Base-by-base conservation (phyloP, 2,329 filamentous ascomycete species). In the Botrytis fragariae region DNA sequence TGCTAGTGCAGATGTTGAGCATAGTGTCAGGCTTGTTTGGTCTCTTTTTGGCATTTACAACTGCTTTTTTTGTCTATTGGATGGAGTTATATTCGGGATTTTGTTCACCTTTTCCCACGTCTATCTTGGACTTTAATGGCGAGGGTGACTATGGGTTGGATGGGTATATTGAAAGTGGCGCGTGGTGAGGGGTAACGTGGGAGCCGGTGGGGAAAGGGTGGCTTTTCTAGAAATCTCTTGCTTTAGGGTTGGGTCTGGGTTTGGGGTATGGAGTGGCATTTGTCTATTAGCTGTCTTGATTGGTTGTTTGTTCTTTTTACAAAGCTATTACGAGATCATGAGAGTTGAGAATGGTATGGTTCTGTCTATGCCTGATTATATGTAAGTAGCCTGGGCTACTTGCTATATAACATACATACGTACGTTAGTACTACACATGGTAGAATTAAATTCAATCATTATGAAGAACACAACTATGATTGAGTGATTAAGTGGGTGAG, bases 1-100 rank as follows among this genome's bases (percentile, higher is more conserved):
- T 72, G 71, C 71, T 67, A 72, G 71, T 72, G 71, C 71, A 61
- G 60, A 72, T 72, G 71, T 72, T 60, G 62, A 72, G 62, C 67
- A 51, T 72, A 61, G 54, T 72, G 60, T 68, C 29, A 39, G 45
- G 61, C 60, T 54, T 51, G 44, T 51, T 71, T 71, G 48, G 61
- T 67, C 39, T 72, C 29, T 57, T 67, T 67, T 72, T 67, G 48
- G 61, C 42, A 54, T 69, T 61, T 69, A 71, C 42, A 51, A 32
- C 39, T 42, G 39, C 60, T 72, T 68, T 48, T 68, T 39, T 72
- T 68, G 64, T 68, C 35, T 68, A 57, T 68, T 42, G 48, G 48
- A 42, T 68, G 64, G 64, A 57, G 64, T 68, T 54, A 57, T 37
- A 54, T 57, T 57, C n/a, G 64, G 45, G 35, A 39, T 39, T 68